These are phyloP conservation scores for Lodderomyces theae DNA, from an alignment of 1,139 yeast genomes.

Conservation along the genomic window DNA sequence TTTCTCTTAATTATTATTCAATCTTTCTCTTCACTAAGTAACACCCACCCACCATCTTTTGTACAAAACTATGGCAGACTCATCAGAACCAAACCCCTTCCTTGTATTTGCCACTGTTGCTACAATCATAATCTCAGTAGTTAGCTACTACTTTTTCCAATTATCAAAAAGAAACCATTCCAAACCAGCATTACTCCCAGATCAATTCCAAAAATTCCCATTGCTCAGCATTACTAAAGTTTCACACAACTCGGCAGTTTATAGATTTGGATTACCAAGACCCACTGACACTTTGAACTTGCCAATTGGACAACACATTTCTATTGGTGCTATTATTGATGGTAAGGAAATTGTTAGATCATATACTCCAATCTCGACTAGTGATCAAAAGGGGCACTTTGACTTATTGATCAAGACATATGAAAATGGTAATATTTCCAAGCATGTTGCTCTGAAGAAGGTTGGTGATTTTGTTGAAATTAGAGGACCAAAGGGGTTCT, in stretches of 20 bases:
- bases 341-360: constrained; percentile 88
- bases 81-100: constrained; percentile 37
- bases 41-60: too few species aligned
- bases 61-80: too few species aligned
- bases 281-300: constrained; percentile 76
- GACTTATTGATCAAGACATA: constrained; percentile 91
- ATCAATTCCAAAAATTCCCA: constrained; percentile 76
- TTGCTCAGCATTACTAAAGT: constrained; percentile 75
- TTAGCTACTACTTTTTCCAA: constrained; percentile 37
- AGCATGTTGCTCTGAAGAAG: constrained; percentile 62
- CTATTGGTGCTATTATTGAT: constrained; percentile 59
- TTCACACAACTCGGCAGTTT: constrained; percentile 80
- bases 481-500: constrained; percentile 93
- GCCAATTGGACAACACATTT: constrained; percentile 93
- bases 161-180: constrained; percentile 19
- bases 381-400: constrained; percentile 80
- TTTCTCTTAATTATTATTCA: too few species aligned
- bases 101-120: constrained; percentile 41
- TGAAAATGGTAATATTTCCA: constrained; percentile 86
- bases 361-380: constrained; percentile 91
- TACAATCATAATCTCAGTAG: constrained; percentile 37
- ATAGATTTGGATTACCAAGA: constrained; percentile 81
- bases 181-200: constrained; percentile 58
- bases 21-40: too few species aligned
- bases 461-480: constrained; percentile 45